Evolutionary conservation across 2,329 filamentous ascomycete genomes (phyloP).

Genomic region (Exophiala mesophila): DNA sequence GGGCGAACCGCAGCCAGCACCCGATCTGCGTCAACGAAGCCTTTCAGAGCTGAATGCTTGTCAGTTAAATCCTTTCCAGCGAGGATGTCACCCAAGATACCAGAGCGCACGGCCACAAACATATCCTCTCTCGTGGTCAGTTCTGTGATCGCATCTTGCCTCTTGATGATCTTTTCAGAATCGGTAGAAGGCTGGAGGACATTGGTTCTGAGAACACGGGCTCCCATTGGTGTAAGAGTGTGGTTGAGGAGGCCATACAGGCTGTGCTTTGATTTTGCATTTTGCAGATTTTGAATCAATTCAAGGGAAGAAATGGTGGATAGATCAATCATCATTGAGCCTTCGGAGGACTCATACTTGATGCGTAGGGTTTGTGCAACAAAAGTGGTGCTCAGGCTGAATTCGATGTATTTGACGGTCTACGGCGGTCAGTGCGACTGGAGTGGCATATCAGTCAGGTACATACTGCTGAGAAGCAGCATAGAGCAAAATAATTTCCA

Average conservation of each 20-base stretch:
- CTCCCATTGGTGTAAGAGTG: slow-evolving; percentile 83
- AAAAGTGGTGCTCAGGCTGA: slow-evolving; percentile 64
- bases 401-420: slow-evolving; percentile 76
- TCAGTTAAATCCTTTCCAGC: slow-evolving; percentile 22
- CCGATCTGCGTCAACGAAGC: slow-evolving; percentile 73
- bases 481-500: slow-evolving; percentile 82
- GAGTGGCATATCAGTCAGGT: background rate
- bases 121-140: slow-evolving; percentile 76
- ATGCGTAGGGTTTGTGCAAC: slow-evolving; percentile 76
- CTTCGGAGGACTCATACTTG: slow-evolving; percentile 79
- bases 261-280: slow-evolving; percentile 71
- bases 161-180: slow-evolving; percentile 59
- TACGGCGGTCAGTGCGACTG: slow-evolving; percentile 35
- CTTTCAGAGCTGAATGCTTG: slow-evolving; percentile 59
- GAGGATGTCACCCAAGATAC: slow-evolving; percentile 37
- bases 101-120: slow-evolving; percentile 70
- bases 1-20: slow-evolving; percentile 67
- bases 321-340: slow-evolving; percentile 93
- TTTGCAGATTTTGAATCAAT: slow-evolving; percentile 79
- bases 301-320: slow-evolving; percentile 83
- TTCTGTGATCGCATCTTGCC: slow-evolving; percentile 81
- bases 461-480: slow-evolving; percentile 77
- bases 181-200: slow-evolving; percentile 84
- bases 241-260: slow-evolving; percentile 81
- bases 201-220: slow-evolving; percentile 74